Base-by-base conservation (phyloP, 129 eudicot species). In the Flaveria ramosissima region DNA sequence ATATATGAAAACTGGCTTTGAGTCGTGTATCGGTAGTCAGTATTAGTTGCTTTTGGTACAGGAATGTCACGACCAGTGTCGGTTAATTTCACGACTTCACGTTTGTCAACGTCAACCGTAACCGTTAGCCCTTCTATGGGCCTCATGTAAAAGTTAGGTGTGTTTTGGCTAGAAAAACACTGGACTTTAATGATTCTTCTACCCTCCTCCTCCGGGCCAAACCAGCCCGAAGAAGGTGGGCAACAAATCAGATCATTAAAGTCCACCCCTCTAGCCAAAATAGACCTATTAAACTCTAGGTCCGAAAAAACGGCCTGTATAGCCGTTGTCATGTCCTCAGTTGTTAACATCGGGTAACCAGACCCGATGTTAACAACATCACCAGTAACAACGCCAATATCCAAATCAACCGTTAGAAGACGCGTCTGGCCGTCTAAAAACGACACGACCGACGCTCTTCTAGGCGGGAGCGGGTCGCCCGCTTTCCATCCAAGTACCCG, bases 141-240 rank as follows among this genome's bases (percentile, higher is more conserved):
- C 68, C 96, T 86, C 96, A 90, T 90, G 79, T 85, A 90, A 76
- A 68, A 92, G 39, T 92, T 92, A 19, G 91, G 77, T 0, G 92
- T 89, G 73, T 73, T 84, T 67, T 92, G 57, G 2, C 24, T 78
- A 8, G 87, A 86, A 73, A 79, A 92, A 61, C 95, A 92, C 26
- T 85, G 85, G 68, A 88, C 77, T 81, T 90, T 90, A 19, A 88
- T 48, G 1, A 90, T 23, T 63, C 96, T 77, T 56, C 80, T 85
- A 9, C 82, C 88, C 52, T 90, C 92, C 82, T 90, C 96, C 1
- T 68, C 53, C 47, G 53, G 74, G 47, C 97, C 97, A 62, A 64
- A 91, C 96, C 96, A 88, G 1, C 96, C 96, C 6, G 89, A 50
- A 12, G 95, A 83, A 1, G 80, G 79, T 0, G 97, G 80, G 10